Percentiles rank a stretch among this genome's conserved stretches.
Conservation (phyloP, 805 yeast species). For the Saccharomycopsis sp. region DNA sequence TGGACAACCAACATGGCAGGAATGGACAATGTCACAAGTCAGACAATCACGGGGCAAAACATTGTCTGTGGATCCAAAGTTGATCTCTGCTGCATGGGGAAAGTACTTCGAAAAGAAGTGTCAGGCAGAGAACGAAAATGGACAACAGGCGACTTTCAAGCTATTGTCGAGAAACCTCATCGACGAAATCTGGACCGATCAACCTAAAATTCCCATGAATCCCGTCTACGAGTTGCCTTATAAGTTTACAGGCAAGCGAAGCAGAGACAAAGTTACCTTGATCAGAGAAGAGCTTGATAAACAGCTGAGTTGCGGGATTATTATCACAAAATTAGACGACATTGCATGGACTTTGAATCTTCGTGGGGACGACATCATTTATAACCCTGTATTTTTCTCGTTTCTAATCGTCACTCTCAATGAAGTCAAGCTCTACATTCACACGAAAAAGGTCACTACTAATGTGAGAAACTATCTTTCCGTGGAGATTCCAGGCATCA, state of each 20-base stretch:
- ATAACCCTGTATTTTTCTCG: conserved; percentile 80
- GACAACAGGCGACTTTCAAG: conserved; percentile 37
- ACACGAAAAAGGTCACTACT: conserved; percentile 8
- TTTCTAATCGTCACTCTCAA: conserved; percentile 36
- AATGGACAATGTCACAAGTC: conserved; percentile 39
- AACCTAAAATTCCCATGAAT: conserved; percentile 50
- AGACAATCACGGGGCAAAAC: conserved; percentile 23
- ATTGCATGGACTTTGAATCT: conserved; percentile 86
- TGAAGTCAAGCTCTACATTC: conserved; percentile 15
- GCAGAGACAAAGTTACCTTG: conserved; percentile 48
- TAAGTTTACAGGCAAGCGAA: conserved; percentile 60
- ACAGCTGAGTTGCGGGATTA: conserved; percentile 23
- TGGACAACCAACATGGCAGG: conserved; percentile 50
- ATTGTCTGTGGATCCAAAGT: conserved; percentile 67
- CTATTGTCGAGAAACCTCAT: conserved; percentile 61
- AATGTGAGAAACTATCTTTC: conserved; percentile 27
- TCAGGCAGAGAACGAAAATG: conserved; percentile 21
- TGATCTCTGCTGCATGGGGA: conserved; percentile 44
- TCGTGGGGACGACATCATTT: conserved; percentile 71
- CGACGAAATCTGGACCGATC: conserved; percentile 72
- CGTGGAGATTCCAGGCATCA: conserved; percentile 36
- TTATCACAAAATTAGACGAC: conserved; percentile 74
- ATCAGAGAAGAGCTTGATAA: conserved; percentile 34
- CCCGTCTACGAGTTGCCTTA: conserved; percentile 45
- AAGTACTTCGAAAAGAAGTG: conserved; percentile 26